Base-by-base conservation (phyloP, 805 yeast genomes). In the Nakazawaea laoshanensis region DNA sequence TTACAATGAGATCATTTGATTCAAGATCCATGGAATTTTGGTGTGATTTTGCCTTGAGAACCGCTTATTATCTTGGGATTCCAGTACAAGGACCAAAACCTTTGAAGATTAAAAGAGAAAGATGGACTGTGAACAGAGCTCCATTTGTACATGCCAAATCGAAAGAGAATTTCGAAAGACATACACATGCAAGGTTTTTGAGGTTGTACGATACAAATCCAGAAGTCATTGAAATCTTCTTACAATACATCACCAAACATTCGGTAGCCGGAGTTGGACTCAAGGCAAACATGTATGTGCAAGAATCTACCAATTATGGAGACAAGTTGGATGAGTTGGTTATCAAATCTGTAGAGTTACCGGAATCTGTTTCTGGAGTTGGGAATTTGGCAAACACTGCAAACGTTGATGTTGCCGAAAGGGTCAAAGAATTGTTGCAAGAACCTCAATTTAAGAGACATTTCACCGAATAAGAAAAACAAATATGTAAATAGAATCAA, bases 61-160 rank as follows among this genome's bases (percentile, higher is more conserved):
- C 87, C 0, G 97, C 95, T 0, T 92, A 72, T 53, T 92, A 83
- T 57, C 61, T 92, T 45, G 89, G 94, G 7, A 77, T 92, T 44
- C 96, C 97, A 12, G 75, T 82, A 21, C 70, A 77, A 10, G 88
- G 87, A 2, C 79, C 89, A 13, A 66, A 63, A 21, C 83, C 77
- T 30, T 55, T 73, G 42, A 80, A 75, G 42, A 76, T 81, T 3
- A 80, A 75, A 51, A 73, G 77, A 46, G 83, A 89, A 56, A 72
- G 87, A 45, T 89, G 95, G 85, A 92, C 98, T 0, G 95, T 92
- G 27, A 87, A 81, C 48, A 74, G 79, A 53, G 77, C 95, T 3
- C 96, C 96, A 2, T 92, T 92, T 54, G 95, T 83, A 14, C 92
- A 85, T 50, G 94, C 96, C 33, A 88, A 87, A 55, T 70, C 92